phyloP scores from a whole-genome alignment of 2,329 filamentous ascomycete genomes.

The Trichophyton mentagrophytes region DNA sequence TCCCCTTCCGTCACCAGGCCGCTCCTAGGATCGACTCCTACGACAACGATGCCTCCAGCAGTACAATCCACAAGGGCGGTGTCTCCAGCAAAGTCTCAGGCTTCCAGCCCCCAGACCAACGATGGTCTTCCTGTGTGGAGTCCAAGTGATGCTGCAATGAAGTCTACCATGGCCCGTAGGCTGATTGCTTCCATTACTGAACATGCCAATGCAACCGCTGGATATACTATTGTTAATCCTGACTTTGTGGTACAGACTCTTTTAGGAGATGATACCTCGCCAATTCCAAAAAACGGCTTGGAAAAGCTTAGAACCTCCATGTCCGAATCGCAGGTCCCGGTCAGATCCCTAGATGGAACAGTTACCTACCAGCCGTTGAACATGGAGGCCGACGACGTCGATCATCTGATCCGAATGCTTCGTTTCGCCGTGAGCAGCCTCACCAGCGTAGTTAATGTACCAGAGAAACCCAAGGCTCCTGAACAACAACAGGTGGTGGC shows the following conservation, averaged over 20 bases:
- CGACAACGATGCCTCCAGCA: slow-evolving; percentile 8
- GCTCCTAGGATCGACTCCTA: neutral
- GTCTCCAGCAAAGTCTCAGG: neutral
- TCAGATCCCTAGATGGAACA: slow-evolving; percentile 27
- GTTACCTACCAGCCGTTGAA: slow-evolving; percentile 30
- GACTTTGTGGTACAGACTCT: slow-evolving; percentile 33
- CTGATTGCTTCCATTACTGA: slow-evolving; percentile 33
- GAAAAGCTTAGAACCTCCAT: slow-evolving; percentile 34
- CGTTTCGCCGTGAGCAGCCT: slow-evolving; percentile 31
- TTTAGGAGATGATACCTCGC: slow-evolving; percentile 30
- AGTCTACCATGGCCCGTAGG: slow-evolving; percentile 23
- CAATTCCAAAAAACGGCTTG: slow-evolving; percentile 29
- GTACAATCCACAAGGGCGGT: slow-evolving; percentile 12
- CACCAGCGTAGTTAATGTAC: slow-evolving; percentile 21
- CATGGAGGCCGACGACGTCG: slow-evolving; percentile 34
- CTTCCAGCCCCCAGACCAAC: neutral
- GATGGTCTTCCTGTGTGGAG: slow-evolving; percentile 1
- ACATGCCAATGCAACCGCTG: slow-evolving; percentile 34
- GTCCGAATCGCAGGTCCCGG: slow-evolving; percentile 32
- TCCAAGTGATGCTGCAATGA: slow-evolving; percentile 7
- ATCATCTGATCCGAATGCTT: slow-evolving; percentile 31
- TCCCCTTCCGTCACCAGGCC: slow-evolving; percentile 6
- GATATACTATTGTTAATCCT: slow-evolving; percentile 32
- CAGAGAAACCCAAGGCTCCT: slow-evolving; percentile 27
- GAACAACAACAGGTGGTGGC: slow-evolving; percentile 26